Evolutionary conservation across 1,284 basidiomycete species (phyloP).

Genomic region (Sphagnurus paluster): DNA sequence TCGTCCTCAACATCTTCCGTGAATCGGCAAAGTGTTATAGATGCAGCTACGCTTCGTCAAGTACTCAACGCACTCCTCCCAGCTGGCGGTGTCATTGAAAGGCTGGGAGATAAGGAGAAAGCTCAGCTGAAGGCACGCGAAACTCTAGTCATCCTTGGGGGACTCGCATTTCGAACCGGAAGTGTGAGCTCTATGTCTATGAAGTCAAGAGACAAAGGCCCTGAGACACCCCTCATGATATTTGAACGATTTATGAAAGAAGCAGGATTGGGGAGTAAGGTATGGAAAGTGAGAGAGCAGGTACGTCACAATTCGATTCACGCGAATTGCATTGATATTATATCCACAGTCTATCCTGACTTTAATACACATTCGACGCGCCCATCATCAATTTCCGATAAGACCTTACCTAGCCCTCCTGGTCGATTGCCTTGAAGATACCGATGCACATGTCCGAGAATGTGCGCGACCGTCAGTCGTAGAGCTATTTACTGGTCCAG

Average conservation of each 20-base stretch:
- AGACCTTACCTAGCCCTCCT: conserved; percentile 80
- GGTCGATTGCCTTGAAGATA: conserved; percentile 87
- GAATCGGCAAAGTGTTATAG: conserved; percentile 42
- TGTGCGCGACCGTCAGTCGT: conserved; percentile 81
- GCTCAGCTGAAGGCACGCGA: conserved; percentile 76
- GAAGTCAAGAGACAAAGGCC: conserved; percentile 64
- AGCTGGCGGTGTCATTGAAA: conserved; percentile 75
- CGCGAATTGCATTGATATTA: neutral
- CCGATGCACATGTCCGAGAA: conserved; percentile 87
- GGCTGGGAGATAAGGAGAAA: conserved; percentile 80
- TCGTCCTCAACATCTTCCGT: conserved; percentile 54
- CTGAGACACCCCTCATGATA: conserved; percentile 71
- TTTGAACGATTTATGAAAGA: conserved; percentile 81
- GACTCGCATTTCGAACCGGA: conserved; percentile 65
- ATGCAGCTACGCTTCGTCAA: conserved; percentile 61
- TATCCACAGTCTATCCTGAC: conserved; percentile 58
- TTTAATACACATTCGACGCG: conserved; percentile 67
- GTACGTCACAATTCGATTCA: conserved; percentile 37
- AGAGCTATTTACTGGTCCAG: conserved; percentile 80
- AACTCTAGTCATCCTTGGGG: conserved; percentile 69
- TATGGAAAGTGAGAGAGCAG: conserved; percentile 83
- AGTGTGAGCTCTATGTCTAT: conserved; percentile 39
- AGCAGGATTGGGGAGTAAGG: conserved; percentile 72
- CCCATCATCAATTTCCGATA: conserved; percentile 76
- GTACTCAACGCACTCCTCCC: conserved; percentile 69